Conservation (phyloP, 495 filamentous ascomycete species). For the Tetracladium marchalianum region DNA sequence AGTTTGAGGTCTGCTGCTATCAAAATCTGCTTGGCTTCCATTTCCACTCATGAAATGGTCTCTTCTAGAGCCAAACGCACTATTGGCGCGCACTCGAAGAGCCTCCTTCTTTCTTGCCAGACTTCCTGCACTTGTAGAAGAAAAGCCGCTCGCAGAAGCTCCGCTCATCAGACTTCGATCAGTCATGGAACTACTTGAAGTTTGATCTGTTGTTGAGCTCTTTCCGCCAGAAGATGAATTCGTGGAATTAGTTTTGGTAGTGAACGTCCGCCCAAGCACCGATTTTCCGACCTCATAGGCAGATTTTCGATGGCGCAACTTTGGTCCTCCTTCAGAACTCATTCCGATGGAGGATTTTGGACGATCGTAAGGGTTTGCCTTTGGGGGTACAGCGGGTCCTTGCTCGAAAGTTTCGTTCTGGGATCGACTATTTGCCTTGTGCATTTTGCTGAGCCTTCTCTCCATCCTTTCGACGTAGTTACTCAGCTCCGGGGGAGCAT, state of each 20-base stretch:
- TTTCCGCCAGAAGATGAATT: conserved; percentile 58
- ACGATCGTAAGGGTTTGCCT: conserved; percentile 34
- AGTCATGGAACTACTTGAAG: conserved; percentile 64
- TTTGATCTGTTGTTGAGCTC: conserved; percentile 64
- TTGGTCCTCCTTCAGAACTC: conserved; percentile 18
- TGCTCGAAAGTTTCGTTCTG: conserved; percentile 33
- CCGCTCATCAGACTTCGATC: conserved; percentile 89
- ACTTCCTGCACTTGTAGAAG: conserved; percentile 91
- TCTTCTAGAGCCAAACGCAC: conserved; percentile 41
- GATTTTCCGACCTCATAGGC: conserved; percentile 71
- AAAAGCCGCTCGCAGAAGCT: conserved; percentile 78
- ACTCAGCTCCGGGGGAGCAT: conserved; percentile 57
- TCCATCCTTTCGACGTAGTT: conserved; percentile 91
- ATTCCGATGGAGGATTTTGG: conserved; percentile 39
- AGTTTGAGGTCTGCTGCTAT: conserved; percentile 49
- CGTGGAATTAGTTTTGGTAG: conserved; percentile 78
- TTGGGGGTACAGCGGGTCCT: conserved; percentile 52
- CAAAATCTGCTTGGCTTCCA: conserved; percentile 15
- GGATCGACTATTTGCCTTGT: conserved; percentile 42
- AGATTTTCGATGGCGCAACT: conserved; percentile 56
- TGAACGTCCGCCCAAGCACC: conserved; percentile 64
- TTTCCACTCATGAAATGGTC: conserved; percentile 21
- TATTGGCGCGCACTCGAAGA: conserved; percentile 32
- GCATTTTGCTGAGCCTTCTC: conserved; percentile 61
- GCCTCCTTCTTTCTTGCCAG: conserved; percentile 60